Conservation (phyloP, 108 stramenopile species). For the Cyclotella choctawhatcheeana region DNA sequence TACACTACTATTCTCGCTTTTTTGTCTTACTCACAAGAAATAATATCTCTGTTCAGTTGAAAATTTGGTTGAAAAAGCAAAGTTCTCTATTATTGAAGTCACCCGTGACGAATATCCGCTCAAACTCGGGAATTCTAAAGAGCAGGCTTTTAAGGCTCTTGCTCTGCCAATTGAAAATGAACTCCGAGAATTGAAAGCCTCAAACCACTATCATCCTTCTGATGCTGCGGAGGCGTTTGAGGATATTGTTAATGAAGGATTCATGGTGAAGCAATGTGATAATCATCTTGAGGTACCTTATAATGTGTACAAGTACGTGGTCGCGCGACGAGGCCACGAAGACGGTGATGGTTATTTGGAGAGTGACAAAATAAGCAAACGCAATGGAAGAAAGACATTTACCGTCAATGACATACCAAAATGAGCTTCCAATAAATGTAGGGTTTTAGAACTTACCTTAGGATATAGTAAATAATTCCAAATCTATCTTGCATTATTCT, state of each 20-base stretch:
- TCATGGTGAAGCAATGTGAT: conserved; percentile 37
- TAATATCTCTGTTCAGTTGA: conserved; percentile 10
- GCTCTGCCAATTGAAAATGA: conserved; percentile 36
- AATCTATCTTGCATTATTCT: no score
- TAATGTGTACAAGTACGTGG: conserved; percentile 43
- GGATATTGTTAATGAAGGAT: conserved; percentile 43
- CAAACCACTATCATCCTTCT: conserved; percentile 26
- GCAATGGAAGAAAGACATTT: conserved; percentile 6
- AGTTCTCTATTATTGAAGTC: conserved; percentile 30
- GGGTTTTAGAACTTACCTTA: not conserved
- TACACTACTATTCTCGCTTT: not conserved
- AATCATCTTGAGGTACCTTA: conserved; percentile 41
- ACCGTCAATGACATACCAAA: conserved; percentile 41
- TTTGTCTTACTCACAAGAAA: not conserved
- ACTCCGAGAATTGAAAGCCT: conserved; percentile 23
- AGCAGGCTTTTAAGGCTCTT: conserved; percentile 41
- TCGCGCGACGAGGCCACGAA: conserved; percentile 33
- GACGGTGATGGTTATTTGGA: conserved; percentile 43
- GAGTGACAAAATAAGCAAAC: conserved; percentile 1
- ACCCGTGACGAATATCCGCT: conserved; percentile 42
- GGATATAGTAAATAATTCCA: no score
- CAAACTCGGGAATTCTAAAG: conserved; percentile 36
- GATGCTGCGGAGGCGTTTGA: conserved; percentile 41
- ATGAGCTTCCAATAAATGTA: not conserved
- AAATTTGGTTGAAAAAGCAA: conserved; percentile 34